Conservation (phyloP, 306 rosid species). For the Glycine soja region DNA sequence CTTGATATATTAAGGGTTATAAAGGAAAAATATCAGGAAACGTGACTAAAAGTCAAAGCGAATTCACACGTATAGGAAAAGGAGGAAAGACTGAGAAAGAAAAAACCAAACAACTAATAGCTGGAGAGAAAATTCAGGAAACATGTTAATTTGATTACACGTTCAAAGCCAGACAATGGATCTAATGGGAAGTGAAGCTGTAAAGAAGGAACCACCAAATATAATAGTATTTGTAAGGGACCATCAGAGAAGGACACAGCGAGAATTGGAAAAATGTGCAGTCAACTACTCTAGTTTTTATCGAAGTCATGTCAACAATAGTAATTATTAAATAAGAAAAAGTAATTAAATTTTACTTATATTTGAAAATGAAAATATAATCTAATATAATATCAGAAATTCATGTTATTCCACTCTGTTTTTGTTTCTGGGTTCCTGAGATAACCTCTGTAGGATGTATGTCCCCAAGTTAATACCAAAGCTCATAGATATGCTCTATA, state of each 20-base stretch:
- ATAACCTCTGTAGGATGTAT: no score
- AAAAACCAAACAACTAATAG: background rate
- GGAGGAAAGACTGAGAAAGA: background rate
- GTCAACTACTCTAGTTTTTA: background rate
- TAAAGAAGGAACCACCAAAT: background rate
- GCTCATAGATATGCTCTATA: no score
- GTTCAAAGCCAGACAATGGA: slow-evolving; percentile 3
- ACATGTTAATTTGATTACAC: background rate
- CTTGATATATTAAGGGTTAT: background rate
- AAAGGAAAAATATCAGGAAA: background rate
- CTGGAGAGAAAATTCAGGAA: background rate
- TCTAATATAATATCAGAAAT: no score
- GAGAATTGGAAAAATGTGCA: background rate
- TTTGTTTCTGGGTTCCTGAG: no score
- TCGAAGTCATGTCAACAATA: background rate
- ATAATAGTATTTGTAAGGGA: background rate
- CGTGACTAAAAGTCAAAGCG: background rate
- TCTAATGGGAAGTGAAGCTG: no score
- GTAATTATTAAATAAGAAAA: no score
- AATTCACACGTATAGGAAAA: background rate
- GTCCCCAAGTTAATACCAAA: no score
- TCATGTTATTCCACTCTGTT: no score
- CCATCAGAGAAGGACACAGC: background rate
- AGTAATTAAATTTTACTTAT: no score
- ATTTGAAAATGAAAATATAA: no score